phyloP scores from a whole-genome alignment of 352 stramenopile genomes.

The Pythium dissimile region DNA sequence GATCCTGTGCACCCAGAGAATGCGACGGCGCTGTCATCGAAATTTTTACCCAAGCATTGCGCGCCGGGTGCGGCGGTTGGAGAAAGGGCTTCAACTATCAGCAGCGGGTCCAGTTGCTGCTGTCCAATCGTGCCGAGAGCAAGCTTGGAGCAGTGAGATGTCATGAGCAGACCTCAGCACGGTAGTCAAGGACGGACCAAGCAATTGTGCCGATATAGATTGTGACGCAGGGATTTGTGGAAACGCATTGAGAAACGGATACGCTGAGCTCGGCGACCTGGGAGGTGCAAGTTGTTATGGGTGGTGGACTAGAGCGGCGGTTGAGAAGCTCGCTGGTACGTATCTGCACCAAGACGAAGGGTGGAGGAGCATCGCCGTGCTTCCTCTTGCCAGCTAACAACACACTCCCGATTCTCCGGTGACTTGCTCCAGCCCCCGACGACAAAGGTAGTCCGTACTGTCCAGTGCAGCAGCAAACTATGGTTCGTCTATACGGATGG shows the following conservation, averaged over 20 bases:
- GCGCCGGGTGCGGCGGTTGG: neutral
- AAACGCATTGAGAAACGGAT: slow-evolving; percentile 2
- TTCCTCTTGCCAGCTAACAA: neutral
- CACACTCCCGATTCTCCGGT: neutral
- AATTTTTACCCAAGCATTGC: neutral
- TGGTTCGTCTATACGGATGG: slow-evolving; percentile 15
- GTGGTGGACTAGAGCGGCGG: neutral
- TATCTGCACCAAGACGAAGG: too few species aligned
- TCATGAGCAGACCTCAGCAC: neutral
- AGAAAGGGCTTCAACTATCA: too few species aligned
- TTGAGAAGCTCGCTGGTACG: neutral
- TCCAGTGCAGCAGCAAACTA: neutral
- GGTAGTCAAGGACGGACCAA: neutral
- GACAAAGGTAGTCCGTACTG: neutral
- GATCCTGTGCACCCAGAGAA: neutral
- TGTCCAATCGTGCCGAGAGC: neutral
- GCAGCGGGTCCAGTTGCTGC: neutral
- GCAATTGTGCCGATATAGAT: neutral
- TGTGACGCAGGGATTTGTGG: neutral
- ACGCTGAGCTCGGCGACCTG: too few species aligned
- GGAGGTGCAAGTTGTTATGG: too few species aligned
- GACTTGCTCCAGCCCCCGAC: too few species aligned
- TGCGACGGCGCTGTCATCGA: neutral
- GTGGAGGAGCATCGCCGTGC: too few species aligned
- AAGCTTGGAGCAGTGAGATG: neutral